phyloP scores from a whole-genome alignment of 2,329 filamentous ascomycete species.

The Aureobasidium vineae region DNA sequence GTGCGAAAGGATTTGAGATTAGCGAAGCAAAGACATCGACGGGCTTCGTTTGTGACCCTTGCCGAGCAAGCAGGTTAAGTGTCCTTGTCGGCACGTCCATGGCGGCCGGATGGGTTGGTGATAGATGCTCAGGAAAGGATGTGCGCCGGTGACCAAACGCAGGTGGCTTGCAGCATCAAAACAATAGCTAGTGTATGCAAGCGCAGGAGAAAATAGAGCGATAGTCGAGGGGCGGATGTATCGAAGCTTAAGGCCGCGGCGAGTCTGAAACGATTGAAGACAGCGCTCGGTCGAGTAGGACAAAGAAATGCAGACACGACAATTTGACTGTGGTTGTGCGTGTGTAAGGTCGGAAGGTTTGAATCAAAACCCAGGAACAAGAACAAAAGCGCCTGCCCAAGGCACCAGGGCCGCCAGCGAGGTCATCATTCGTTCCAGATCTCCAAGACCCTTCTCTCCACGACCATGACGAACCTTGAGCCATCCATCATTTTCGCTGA shows the following conservation, averaged over 20 bases:
- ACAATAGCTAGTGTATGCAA: background rate
- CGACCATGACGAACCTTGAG: conserved; percentile 5
- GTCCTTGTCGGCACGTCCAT: conserved; percentile 20
- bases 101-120: background rate
- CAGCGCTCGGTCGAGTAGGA: conserved; percentile 7
- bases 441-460: conserved; percentile 7
- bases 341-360: background rate
- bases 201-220: background rate
- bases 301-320: conserved; percentile 17
- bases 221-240: conserved; percentile 1
- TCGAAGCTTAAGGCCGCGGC: conserved; percentile 12
- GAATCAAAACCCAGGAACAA: background rate
- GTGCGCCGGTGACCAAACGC: conserved; percentile 5
- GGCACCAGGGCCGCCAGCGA: conserved; percentile 7
- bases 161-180: conserved; percentile 22
- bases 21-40: conserved; percentile 14
- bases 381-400: conserved; percentile 1
- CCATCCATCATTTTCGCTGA: conserved; percentile 7
- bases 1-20: conserved; percentile 16
- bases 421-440: conserved; percentile 18
- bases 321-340: background rate
- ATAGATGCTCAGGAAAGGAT: conserved; percentile 5
- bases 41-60: background rate
- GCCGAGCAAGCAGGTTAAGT: background rate
- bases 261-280: conserved; percentile 23